phyloP scores from a whole-genome alignment of 2,329 filamentous ascomycete genomes.

The Penicillium corylophilum region DNA sequence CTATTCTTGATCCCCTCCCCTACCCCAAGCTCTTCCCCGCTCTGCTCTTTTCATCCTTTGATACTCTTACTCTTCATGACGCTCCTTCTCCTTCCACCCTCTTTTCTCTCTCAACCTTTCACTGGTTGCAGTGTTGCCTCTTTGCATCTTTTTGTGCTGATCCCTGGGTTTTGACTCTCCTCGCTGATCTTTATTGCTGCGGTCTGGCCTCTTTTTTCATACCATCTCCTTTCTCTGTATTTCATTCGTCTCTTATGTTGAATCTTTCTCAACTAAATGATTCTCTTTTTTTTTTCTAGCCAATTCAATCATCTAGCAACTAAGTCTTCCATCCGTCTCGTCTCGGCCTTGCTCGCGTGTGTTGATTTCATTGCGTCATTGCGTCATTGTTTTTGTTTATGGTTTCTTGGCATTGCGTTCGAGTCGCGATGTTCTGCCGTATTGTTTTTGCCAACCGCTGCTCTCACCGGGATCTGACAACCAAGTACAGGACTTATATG shows the following conservation, averaged over 20 bases:
- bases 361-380: background rate
- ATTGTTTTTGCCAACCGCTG: background rate
- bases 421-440: background rate
- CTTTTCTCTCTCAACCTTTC: conserved; percentile 3
- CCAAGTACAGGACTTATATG: no score
- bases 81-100: conserved; percentile 17
- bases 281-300: conserved; percentile 23
- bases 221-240: conserved; percentile 33
- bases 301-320: conserved; percentile 32
- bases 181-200: conserved; percentile 23
- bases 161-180: conserved; percentile 18
- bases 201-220: conserved; percentile 22
- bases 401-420: background rate
- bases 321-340: conserved; percentile 21
- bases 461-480: no score
- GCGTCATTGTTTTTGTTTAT: background rate
- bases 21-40: background rate
- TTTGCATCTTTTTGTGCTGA: conserved; percentile 21
- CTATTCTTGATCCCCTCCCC: no score
- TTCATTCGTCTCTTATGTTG: conserved; percentile 34
- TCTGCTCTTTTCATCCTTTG: conserved; percentile 13
- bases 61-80: conserved; percentile 14
- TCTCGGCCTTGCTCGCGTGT: conserved; percentile 2
- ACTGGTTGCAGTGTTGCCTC: conserved; percentile 5
- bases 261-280: conserved; percentile 31